Evolutionary conservation across 2,329 filamentous ascomycete genomes (phyloP).

Genomic region (Talaromyces sp.): DNA sequence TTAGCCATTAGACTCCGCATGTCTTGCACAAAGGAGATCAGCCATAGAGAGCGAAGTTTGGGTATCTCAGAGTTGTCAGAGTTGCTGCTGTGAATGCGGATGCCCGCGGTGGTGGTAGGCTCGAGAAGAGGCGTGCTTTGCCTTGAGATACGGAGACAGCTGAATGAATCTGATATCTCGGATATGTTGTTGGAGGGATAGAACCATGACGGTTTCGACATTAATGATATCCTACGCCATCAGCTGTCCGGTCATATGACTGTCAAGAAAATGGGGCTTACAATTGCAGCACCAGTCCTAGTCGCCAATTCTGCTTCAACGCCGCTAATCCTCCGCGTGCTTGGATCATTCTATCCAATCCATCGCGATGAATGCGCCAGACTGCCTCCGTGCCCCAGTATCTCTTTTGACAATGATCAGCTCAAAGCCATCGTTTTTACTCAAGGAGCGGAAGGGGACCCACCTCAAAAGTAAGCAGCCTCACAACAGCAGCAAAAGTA

Average conservation of each 20-base stretch:
- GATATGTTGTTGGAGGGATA: constrained; percentile 16
- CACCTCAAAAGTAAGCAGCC: constrained; percentile 17
- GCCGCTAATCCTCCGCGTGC: constrained; percentile 5
- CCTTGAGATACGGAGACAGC: not conserved
- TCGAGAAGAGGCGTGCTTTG: not conserved
- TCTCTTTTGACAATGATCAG: not conserved
- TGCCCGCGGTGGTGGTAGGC: not conserved
- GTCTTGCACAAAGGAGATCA: constrained; percentile 15
- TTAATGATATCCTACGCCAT: not conserved
- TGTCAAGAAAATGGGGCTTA: not conserved
- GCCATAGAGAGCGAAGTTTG: constrained; percentile 14
- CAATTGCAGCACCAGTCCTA: constrained; percentile 13
- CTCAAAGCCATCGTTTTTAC: not conserved
- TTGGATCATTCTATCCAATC: constrained; percentile 14
- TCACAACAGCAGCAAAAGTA: constrained; percentile 16
- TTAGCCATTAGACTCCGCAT: constrained; percentile 15
- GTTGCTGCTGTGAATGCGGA: not conserved
- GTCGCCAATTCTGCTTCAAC: constrained; percentile 12
- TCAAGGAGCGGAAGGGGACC: too few species aligned
- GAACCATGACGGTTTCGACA: constrained; percentile 17
- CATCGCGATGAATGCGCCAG: constrained; percentile 13
- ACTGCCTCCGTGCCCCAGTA: constrained; percentile 14
- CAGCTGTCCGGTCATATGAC: not conserved
- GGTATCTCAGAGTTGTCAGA: constrained; percentile 2
- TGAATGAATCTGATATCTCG: constrained; percentile 13